These are phyloP conservation scores for Candida tammaniensis DNA, from an alignment of 805 yeast species.

Conservation along the genomic window DNA sequence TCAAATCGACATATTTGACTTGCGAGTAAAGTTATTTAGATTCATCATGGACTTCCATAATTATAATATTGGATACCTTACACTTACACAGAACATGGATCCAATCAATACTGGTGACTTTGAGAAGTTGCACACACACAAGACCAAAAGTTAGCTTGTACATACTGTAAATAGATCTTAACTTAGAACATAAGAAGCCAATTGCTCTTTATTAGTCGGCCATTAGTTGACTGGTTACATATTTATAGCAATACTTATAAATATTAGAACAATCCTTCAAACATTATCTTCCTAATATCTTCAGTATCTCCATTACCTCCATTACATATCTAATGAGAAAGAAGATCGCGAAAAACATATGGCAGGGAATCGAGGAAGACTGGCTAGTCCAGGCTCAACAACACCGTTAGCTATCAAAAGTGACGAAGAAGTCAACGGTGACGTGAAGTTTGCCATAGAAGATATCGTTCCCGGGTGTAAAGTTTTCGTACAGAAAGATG, in stretches of 20 bases:
- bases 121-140: neutral
- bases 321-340: no score
- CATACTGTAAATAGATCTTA: no score
- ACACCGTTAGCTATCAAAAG: constrained; percentile 10
- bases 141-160: no score
- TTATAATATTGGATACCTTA: constrained; percentile 39
- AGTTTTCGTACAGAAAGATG: constrained; percentile 78
- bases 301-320: no score
- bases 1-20: constrained; percentile 3
- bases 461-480: constrained; percentile 76
- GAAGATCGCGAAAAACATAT: constrained; percentile 3
- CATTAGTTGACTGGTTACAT: no score
- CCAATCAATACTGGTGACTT: no score
- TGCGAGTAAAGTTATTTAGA: constrained; percentile 36
- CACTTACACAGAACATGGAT: constrained; percentile 13
- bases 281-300: no score
- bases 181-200: no score
- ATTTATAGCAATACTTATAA: no score
- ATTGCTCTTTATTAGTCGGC: no score
- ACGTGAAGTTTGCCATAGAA: constrained; percentile 27
- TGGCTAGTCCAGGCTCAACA: constrained; percentile 6
- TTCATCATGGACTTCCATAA: constrained; percentile 40
- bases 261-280: no score
- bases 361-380: constrained; percentile 6
- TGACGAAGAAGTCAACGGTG: constrained; percentile 6